Evolutionary conservation across 768 basidiomycete genomes (phyloP), one percentile per base, ranked within the genome.

Genomic region (Neoboletus brunneissimus): DNA sequence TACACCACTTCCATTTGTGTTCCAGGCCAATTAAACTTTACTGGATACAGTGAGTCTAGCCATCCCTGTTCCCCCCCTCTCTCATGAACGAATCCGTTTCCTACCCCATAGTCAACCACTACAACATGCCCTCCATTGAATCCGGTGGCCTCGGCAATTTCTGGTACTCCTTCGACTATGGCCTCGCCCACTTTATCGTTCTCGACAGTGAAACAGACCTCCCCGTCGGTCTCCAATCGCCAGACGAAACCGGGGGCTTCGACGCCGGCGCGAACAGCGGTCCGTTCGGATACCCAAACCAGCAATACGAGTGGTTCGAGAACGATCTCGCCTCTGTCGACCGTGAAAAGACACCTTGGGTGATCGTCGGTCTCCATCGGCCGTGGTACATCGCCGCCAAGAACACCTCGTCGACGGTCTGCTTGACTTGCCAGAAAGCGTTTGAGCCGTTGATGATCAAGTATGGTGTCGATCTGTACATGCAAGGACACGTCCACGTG

Each of bases 141-240:
- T 68, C 68, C 8, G 62, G 67, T 12, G 64, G 68, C 5, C 35
- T 64, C 16, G 54, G 68, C 8, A 71, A 69, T 37, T 67, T 71
- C 31, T 71, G 69, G 68, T 71, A 69, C 56, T 69, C 68, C 16
- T 69, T 66, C n/a, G 59, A 69, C 51, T 63, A 71, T 18, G 67
- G 67, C 40, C 64, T 71, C 18, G 69, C 64, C 12, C 68, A 69
- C 47, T 69, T 69, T 23, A 40, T 69, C 56, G 7, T 64, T 2
- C 9, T 71, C 46, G 32, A 71, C 20, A 51, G 45, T 3, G 69
- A 69, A 51, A 69, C 68, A 0, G 68, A 69, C 29, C 46, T 71
- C n/a, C 69, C 64, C 1, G 35, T 32, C 9, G 67, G 69, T 18
- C 20, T 70, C 25, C 66, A 57, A 50, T 59, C 67, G 1, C 68